Conservation (phyloP, 2,329 filamentous ascomycete species). For the Neoascochyta sp. region DNA sequence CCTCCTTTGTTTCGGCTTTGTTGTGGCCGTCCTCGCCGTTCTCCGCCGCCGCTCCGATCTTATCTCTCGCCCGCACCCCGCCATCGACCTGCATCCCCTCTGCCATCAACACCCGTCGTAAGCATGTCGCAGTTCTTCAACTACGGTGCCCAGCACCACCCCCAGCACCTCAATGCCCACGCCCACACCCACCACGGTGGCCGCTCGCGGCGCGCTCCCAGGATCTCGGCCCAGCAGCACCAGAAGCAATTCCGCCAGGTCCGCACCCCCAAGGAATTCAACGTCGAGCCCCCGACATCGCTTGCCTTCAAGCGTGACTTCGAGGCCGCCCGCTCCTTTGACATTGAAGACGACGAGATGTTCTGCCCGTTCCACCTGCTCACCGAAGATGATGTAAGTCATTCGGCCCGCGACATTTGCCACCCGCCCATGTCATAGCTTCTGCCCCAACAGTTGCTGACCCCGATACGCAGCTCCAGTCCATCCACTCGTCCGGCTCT, state of each 20-base stretch:
- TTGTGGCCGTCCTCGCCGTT: constrained; percentile 19
- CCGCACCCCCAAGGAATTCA: constrained; percentile 75
- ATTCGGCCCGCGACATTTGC: constrained; percentile 20
- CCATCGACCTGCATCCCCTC: constrained; percentile 16
- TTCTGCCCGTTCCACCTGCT: constrained; percentile 85
- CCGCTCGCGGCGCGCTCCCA: constrained; percentile 78
- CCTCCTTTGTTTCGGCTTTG: constrained; percentile 22
- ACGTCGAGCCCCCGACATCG: constrained; percentile 72
- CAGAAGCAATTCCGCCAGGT: constrained; percentile 85
- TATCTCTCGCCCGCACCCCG: no score
- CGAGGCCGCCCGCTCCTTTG: constrained; percentile 88
- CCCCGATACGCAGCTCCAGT: constrained; percentile 64
- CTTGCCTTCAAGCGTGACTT: constrained; percentile 80
- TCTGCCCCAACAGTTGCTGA: constrained; percentile 28
- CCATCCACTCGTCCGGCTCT: constrained; percentile 82
- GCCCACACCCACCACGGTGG: constrained; percentile 78
- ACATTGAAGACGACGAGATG: constrained; percentile 91
- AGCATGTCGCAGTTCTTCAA: constrained; percentile 50
- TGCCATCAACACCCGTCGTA: constrained; percentile 15
- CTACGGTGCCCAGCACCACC: constrained; percentile 47
- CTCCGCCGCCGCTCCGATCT: constrained; percentile 14
- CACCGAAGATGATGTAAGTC: constrained; percentile 83
- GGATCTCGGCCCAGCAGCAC: constrained; percentile 76
- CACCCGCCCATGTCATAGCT: constrained; percentile 23
- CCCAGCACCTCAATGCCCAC: constrained; percentile 50